Evolutionary conservation across 148 eudicot genomes (phyloP), one percentile per base, ranked within the genome.

Genomic region (Amaranthus hypochondriacus): DNA sequence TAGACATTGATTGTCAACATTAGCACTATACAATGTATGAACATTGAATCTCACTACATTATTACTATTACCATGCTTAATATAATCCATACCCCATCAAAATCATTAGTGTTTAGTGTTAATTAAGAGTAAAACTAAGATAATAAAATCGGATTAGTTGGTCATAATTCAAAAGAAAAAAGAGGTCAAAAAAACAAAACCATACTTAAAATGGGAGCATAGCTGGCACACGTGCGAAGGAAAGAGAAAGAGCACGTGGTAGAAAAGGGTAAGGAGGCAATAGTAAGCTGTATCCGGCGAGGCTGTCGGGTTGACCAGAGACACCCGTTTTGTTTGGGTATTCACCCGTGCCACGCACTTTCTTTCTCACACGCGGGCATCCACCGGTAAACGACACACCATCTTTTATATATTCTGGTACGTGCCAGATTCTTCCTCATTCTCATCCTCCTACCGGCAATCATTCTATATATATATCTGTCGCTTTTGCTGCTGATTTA

Each of bases 271-370:
- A 43, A 69, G 75, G 68, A 42, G 50, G 60, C 78, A 72, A 66
- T 12, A 66, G 60, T 65, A 56, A 65, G 66, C 65, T 80, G 81
- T 77, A 69, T 59, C 48, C 55, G 80, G 69, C 79, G 80, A 69
- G 21, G 43, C 48, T 89, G 93, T 78, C 90, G 75, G 88, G 88
- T 89, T 89, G 89, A 87, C 91, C 79, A 63, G 76, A 77, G 88
- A 86, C 94, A 89, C 66, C 42, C 63, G 51, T 72, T 69, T 68
- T 50, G 57, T 76, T 66, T 61, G 55, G 56, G 53, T 14, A 62
- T 56, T 13, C 70, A 48, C 54, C 62, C 51, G 68, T 69, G 79
- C 42, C 42, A 43, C 69, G 57, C 80, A 39, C 72, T 56, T 14
- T 28, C 9, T 21, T 21, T 68, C 39, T 49, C 66, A 39, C 83